Evolutionary conservation across 495 filamentous ascomycete species (phyloP).

Genomic region (Sphaerosporella brunnea): DNA sequence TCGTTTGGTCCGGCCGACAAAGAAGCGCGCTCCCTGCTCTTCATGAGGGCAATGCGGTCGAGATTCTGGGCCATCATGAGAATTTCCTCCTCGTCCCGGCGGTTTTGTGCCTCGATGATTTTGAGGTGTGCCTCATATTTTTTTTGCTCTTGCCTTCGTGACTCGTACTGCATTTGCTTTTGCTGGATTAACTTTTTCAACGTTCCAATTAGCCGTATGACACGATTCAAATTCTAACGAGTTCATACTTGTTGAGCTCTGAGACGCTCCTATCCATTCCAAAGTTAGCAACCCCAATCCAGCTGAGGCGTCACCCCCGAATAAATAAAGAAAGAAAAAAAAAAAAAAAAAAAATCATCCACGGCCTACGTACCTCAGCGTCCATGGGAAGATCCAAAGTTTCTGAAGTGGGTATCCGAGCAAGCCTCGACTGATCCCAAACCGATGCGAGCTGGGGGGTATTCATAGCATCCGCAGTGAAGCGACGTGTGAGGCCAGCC

Average conservation of each 20-base stretch:
- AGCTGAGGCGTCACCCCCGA: no score
- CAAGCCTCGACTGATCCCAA: conserved; percentile 19
- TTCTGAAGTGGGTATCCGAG: conserved; percentile 32
- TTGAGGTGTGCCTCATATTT: conserved; percentile 76
- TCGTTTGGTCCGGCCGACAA: conserved; percentile 60
- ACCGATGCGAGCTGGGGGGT: conserved; percentile 13
- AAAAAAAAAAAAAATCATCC: no score
- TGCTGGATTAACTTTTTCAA: conserved; percentile 57
- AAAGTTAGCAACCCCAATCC: not conserved
- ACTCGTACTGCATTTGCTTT: conserved; percentile 74
- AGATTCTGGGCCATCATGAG: conserved; percentile 64
- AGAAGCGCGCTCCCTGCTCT: conserved; percentile 21
- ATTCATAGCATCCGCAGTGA: conserved; percentile 62
- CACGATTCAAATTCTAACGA: not conserved
- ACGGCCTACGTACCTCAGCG: conserved; percentile 15
- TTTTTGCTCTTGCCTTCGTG: conserved; percentile 62
- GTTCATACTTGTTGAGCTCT: conserved; percentile 23
- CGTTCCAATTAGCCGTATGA: conserved; percentile 8
- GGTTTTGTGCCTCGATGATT: conserved; percentile 63
- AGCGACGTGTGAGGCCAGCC: conserved; percentile 66
- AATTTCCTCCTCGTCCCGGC: conserved; percentile 63
- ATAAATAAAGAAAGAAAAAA: no score
- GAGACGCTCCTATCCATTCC: conserved; percentile 14
- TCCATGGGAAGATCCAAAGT: conserved; percentile 35
- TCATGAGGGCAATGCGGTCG: conserved; percentile 34